Percentiles rank a stretch among this genome's conserved stretches.
Evolutionary conservation across 2,329 filamentous ascomycete genomes (phyloP).

Genomic region (Thelonectria olida): DNA sequence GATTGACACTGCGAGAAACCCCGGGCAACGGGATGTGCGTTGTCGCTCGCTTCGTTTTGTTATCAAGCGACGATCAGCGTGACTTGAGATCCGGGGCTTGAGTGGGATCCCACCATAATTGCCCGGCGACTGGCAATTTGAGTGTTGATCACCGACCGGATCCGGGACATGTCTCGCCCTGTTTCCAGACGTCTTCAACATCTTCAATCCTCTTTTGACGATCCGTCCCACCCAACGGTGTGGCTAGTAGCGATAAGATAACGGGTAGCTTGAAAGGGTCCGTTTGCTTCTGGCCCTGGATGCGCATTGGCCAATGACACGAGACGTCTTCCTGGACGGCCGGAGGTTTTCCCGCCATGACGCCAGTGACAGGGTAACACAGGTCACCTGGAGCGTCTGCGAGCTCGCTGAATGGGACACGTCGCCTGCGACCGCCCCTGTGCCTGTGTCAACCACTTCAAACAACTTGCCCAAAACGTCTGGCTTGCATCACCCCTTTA

Average conservation of each 20-base stretch:
- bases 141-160: background rate
- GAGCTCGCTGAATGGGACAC: slow-evolving; percentile 34
- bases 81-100: slow-evolving; percentile 8
- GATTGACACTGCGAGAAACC: background rate
- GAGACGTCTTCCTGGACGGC: background rate
- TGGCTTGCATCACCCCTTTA: slow-evolving; percentile 27
- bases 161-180: slow-evolving; percentile 1
- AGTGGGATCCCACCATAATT: background rate
- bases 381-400: slow-evolving; percentile 4
- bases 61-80: slow-evolving; percentile 2
- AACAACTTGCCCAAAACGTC: slow-evolving; percentile 12
- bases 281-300: background rate
- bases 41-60: slow-evolving; percentile 11
- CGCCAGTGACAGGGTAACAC: slow-evolving; percentile 7
- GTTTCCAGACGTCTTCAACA: background rate
- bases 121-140: background rate
- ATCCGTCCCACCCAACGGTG: background rate
- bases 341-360: slow-evolving; percentile 1
- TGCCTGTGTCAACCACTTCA: background rate
- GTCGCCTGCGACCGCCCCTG: slow-evolving; percentile 29
- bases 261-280: background rate
- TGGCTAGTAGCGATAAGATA: slow-evolving; percentile 7
- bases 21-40: slow-evolving; percentile 6
- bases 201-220: background rate
- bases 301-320: slow-evolving; percentile 21